A percentile compares a stretch with the other conserved stretches of the same genome.
Evolutionary conservation across 1,284 basidiomycete genomes (phyloP).

Genomic region (Trichosporon asahii): DNA sequence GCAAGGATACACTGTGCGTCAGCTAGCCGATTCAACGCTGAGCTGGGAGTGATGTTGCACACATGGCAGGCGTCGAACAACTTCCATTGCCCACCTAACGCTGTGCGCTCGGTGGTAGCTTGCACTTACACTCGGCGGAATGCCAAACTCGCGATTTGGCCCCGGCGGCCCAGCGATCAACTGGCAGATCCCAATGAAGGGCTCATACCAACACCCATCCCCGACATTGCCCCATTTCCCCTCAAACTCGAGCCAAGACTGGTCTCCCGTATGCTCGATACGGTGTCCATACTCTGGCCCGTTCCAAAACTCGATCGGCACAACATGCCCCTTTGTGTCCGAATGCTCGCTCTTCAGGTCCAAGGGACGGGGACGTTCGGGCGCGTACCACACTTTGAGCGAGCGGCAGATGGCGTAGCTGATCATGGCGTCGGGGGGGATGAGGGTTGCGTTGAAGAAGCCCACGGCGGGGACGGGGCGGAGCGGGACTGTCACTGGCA

Average conservation of each 20-base stretch:
- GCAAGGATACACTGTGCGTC: slow-evolving; percentile 36
- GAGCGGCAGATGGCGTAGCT: background rate
- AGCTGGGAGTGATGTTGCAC: no score
- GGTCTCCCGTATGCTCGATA: slow-evolving; percentile 29
- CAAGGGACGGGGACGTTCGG: background rate
- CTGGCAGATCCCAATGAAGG: slow-evolving; percentile 41
- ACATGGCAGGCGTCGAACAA: no score
- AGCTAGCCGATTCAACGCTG: no score
- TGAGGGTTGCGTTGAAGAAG: background rate
- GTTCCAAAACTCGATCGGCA: slow-evolving; percentile 40
- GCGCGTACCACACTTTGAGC: background rate
- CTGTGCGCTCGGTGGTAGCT: no score
- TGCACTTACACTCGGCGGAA: slow-evolving; percentile 36
- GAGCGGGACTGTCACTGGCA: background rate
- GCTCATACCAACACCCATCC: slow-evolving; percentile 45
- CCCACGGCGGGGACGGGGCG: background rate
- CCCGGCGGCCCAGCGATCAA: slow-evolving; percentile 41
- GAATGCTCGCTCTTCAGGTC: background rate
- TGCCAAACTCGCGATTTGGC: slow-evolving; percentile 42
- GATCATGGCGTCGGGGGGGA: background rate
- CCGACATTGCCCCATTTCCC: slow-evolving; percentile 46
- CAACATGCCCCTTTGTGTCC: slow-evolving; percentile 43
- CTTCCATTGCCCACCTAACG: no score
- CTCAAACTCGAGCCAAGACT: slow-evolving; percentile 42
- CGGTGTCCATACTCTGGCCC: slow-evolving; percentile 25